phyloP scores from a whole-genome alignment of 1,284 basidiomycete species.

The Cryptococcus sp. region DNA sequence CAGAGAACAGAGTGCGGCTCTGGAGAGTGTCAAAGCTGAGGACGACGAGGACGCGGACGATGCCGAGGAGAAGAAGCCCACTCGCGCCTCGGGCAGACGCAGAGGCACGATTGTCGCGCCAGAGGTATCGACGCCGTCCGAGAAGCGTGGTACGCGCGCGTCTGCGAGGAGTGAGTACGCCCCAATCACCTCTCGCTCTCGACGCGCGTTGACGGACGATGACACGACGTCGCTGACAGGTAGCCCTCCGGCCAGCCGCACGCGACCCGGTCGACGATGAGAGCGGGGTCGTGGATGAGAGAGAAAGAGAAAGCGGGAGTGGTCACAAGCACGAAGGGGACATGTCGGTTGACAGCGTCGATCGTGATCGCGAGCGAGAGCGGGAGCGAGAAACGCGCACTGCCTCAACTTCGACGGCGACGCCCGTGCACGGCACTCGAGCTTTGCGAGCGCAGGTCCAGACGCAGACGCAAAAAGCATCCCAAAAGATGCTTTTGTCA shows the following conservation, averaged over 20 bases:
- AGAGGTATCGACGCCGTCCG: constrained; percentile 12
- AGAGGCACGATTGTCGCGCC: constrained; percentile 18
- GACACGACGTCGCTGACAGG: constrained; percentile 33
- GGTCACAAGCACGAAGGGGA: constrained; percentile 4
- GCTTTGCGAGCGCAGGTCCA: constrained; percentile 8
- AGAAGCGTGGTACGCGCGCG: constrained; percentile 24
- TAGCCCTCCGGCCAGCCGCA: constrained; percentile 32
- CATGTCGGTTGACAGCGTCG: not conserved
- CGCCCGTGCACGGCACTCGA: constrained; percentile 6
- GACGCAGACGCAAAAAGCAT: constrained; percentile 62
- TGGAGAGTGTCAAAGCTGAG: constrained; percentile 35
- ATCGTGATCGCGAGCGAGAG: constrained; percentile 12
- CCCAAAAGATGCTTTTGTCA: constrained; percentile 76
- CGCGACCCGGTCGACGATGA: constrained; percentile 12
- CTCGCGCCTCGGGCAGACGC: constrained; percentile 29
- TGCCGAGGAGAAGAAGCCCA: constrained; percentile 18
- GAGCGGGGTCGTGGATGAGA: constrained; percentile 11
- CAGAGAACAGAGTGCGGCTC: constrained; percentile 32
- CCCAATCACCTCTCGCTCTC: not conserved
- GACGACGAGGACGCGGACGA: constrained; percentile 27
- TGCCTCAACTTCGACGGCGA: constrained; percentile 6
- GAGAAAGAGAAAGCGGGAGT: constrained; percentile 21
- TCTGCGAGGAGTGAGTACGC: constrained; percentile 22
- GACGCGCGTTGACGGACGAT: not conserved
- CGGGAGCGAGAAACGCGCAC: constrained; percentile 13